These are phyloP conservation scores for Cryptosporidium andersoni DNA, from an alignment of 169 alveolate species.

Conservation along the genomic window DNA sequence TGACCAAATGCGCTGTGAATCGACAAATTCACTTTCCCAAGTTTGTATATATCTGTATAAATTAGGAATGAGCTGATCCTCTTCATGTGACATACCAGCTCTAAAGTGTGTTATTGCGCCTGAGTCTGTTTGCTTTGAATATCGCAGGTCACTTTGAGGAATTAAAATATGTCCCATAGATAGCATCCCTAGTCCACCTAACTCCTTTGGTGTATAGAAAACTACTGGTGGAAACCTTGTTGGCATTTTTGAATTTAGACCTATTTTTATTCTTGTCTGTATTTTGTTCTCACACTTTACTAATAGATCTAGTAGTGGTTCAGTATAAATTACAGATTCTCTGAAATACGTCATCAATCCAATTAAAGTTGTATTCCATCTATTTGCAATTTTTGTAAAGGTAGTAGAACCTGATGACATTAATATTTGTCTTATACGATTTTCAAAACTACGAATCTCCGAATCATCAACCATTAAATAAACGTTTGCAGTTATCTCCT, in stretches of 20 bases:
- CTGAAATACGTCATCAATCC: slow-evolving; percentile 99
- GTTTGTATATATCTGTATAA: slow-evolving; percentile 96
- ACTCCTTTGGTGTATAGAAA: slow-evolving; percentile 99
- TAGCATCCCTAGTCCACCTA: slow-evolving; percentile 99
- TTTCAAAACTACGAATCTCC: slow-evolving; percentile 95
- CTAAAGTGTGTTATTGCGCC: slow-evolving; percentile 99
- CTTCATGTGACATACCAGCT: slow-evolving; percentile 99
- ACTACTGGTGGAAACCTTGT: slow-evolving; percentile 99
- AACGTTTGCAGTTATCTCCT: slow-evolving; percentile 98
- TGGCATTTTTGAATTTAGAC: slow-evolving; percentile 99
- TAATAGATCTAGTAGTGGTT: slow-evolving; percentile 94
- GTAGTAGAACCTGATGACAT: slow-evolving; percentile 99
- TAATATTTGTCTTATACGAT: slow-evolving; percentile 95
- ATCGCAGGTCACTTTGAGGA: slow-evolving; percentile 99
- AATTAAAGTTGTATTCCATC: slow-evolving; percentile 99
- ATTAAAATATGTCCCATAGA: slow-evolving; percentile 99
- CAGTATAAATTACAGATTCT: slow-evolving; percentile 99
- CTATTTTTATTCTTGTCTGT: slow-evolving; percentile 99
- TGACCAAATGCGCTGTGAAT: slow-evolving; percentile 99
- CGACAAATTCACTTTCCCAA: slow-evolving; percentile 99
- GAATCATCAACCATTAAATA: slow-evolving; percentile 98
- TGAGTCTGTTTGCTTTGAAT: slow-evolving; percentile 95
- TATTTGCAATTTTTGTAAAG: slow-evolving; percentile 99
- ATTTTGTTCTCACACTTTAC: slow-evolving; percentile 99
- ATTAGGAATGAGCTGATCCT: slow-evolving; percentile 99